Conservation (phyloP, 495 filamentous ascomycete species). For the Trypethelium eluteriae region DNA sequence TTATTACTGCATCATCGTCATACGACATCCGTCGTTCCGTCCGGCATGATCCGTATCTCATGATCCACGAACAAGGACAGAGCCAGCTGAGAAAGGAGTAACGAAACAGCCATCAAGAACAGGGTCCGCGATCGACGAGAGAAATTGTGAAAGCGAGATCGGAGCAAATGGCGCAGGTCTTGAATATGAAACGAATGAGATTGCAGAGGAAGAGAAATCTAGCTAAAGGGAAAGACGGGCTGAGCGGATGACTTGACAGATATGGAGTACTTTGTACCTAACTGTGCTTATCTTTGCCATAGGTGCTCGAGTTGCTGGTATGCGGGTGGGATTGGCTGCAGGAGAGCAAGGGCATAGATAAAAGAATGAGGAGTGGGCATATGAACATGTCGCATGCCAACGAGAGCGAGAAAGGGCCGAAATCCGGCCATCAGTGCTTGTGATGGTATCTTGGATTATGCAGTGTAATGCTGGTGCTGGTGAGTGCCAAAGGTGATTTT, state of each 20-base stretch:
- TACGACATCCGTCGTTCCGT: not conserved
- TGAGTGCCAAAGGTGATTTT: no score
- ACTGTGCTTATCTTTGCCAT: not conserved
- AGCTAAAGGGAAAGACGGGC: not conserved
- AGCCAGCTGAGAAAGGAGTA: not conserved
- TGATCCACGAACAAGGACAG: not conserved
- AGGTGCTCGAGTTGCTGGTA: not conserved
- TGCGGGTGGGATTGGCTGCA: not conserved
- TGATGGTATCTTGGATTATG: no score
- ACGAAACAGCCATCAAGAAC: not conserved
- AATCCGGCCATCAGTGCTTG: no score
- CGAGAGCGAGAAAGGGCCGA: no score
- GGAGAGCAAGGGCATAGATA: not conserved
- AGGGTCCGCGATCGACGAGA: not conserved
- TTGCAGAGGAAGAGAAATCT: not conserved
- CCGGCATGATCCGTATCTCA: not conserved
- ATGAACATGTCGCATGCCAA: no score
- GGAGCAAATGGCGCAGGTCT: not conserved
- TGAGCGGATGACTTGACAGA: not conserved
- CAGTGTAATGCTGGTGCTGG: no score
- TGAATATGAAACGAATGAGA: not conserved
- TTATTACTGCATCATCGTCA: no score
- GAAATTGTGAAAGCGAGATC: not conserved
- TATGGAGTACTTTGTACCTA: not conserved
- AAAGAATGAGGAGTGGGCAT: not conserved